Evolutionary conservation across 495 filamentous ascomycete genomes (phyloP), one percentile per base, ranked within the genome.

Genomic region (Apodospora peruviana): DNA sequence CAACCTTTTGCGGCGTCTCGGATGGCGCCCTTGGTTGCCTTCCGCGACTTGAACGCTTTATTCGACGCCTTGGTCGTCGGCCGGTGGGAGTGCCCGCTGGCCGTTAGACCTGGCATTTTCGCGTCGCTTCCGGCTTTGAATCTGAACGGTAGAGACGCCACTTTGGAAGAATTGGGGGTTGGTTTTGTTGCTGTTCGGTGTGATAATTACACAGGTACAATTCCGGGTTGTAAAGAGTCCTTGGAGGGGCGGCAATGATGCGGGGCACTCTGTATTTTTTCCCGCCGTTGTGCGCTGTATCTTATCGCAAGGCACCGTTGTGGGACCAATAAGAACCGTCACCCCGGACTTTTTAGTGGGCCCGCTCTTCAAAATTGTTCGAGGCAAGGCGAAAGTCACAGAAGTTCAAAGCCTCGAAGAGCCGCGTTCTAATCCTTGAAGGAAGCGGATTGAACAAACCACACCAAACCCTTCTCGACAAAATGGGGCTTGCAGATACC

Each of bases 21-120:
- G 51, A 96, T 63, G 21, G 86, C 77, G 47, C 86, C 81, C 65
- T 97, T 98, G 38, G 89, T 91, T 5, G 91, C 80, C 73, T 95
- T 88, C 53, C 83, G 80, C 29, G 86, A 86, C 68, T 98, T 98
- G 79, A 89, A 98, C 7, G 85, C 56, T 72, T 98, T 98, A 67
- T 95, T 80, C 56, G 75, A 61, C 37, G 74, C 64, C 73, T 97
- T 97, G 36, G 90, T 94, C 34, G 91, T 96, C 59, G 83, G 86
- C 58, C 91, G 81, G 70, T 98, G 93, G 58, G 91, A 90, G 62
- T 96, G 93, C 29, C 56, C 52, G 53, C 71, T 71, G 17, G 64
- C 68, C 41, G 74, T 68, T 56, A 78, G 75, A 45, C 73, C 69
- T 44, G 80, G 73, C 79, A 83, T 83, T 42, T 68, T 79, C 70